Percentiles rank a stretch among this genome's conserved stretches.
These are phyloP conservation scores for Schizosaccharomyces osmophilus DNA, from an alignment of 805 yeast species.

Conservation along the genomic window DNA sequence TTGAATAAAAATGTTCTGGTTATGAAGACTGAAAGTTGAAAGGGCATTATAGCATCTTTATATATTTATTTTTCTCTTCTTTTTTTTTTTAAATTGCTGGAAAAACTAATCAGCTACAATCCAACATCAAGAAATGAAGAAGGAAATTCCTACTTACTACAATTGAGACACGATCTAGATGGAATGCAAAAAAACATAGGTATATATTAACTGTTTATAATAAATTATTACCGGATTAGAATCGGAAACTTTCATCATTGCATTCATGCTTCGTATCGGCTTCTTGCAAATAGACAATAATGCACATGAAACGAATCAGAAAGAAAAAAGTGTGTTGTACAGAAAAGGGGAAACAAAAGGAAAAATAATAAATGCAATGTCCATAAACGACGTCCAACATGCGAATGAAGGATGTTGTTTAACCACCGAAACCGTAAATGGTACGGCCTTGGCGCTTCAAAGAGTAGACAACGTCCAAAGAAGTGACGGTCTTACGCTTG, in stretches of 20 bases:
- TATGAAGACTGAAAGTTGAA: no score
- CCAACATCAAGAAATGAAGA: no score
- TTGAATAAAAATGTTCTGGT: neutral
- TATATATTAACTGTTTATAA: no score
- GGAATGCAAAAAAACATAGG: no score
- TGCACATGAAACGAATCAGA: neutral
- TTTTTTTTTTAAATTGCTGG: neutral
- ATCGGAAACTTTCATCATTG: no score
- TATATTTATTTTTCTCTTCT: neutral
- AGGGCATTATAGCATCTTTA: no score
- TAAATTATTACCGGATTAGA: no score
- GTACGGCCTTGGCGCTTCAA: conserved; percentile 99
- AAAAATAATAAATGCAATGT: neutral
- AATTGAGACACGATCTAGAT: no score
- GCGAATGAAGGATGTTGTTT: conserved; percentile 13
- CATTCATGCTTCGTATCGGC: no score
- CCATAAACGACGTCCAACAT: neutral
- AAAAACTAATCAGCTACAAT: neutral
- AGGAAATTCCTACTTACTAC: no score
- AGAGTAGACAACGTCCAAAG: conserved; percentile 95
- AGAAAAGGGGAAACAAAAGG: neutral
- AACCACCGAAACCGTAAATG: conserved; percentile 99
- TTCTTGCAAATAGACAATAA: no score
- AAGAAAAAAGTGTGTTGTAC: neutral
- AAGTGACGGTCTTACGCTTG: conserved; percentile 98